Conservation (phyloP, 108 stramenopile genomes). For the Poteriospumella lacustris region DNA sequence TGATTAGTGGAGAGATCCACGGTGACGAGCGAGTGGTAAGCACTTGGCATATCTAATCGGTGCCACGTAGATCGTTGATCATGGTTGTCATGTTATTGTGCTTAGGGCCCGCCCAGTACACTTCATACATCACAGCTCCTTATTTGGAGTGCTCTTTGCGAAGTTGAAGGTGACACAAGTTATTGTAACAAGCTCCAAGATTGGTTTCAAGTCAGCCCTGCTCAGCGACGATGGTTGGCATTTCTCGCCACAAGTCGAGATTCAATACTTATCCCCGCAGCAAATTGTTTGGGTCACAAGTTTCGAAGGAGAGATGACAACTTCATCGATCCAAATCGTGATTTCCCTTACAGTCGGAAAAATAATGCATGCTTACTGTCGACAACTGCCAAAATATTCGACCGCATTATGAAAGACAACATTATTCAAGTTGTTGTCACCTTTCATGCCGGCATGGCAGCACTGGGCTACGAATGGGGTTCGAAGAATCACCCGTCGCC, state of each 20-base stretch:
- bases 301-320: slow-evolving; percentile 62
- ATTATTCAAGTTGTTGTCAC: slow-evolving; percentile 85
- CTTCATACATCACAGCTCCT: not conserved
- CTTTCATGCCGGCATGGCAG: slow-evolving; percentile 89
- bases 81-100: not conserved
- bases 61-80: not conserved
- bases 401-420: slow-evolving; percentile 82
- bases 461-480: slow-evolving; percentile 88
- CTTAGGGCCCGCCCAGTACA: not conserved
- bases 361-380: slow-evolving; percentile 73
- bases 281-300: slow-evolving; percentile 73
- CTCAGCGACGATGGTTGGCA: not conserved
- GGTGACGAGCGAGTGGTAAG: slow-evolving; percentile 28
- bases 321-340: slow-evolving; percentile 75
- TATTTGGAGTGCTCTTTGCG: not conserved
- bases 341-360: slow-evolving; percentile 70
- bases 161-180: not conserved
- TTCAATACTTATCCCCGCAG: slow-evolving; percentile 59
- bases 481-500: slow-evolving; percentile 45
- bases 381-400: slow-evolving; percentile 74
- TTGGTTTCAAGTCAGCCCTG: not conserved
- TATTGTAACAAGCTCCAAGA: not conserved
- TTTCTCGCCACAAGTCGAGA: slow-evolving; percentile 15
- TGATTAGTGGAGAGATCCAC: slow-evolving; percentile 27
- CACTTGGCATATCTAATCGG: not conserved